Evolutionary conservation across 129 eudicot species (phyloP).

Genomic region (Solidago caesia): DNA sequence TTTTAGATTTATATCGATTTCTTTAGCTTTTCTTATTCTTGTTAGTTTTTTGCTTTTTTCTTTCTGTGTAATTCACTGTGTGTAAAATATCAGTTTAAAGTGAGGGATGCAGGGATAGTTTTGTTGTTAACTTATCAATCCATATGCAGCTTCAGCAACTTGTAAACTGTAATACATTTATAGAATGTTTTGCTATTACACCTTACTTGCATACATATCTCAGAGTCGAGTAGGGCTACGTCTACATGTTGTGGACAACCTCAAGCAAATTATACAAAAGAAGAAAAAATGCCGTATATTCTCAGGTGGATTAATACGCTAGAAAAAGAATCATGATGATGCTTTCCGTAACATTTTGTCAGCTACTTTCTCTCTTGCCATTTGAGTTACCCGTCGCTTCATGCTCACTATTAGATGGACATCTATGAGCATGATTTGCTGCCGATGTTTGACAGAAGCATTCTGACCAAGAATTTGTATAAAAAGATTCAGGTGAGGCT

Average conservation of each 20-base stretch:
- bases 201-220: not conserved
- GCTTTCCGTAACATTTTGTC: constrained; percentile 10
- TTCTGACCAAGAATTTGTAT: constrained; percentile 98
- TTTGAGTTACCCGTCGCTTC: constrained; percentile 24
- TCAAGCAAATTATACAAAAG: not conserved
- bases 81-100: constrained; percentile 31
- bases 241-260: not conserved
- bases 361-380: constrained; percentile 30
- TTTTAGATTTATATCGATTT: not conserved
- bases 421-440: constrained; percentile 66
- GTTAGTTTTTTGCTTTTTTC: not conserved
- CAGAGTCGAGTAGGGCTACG: not conserved
- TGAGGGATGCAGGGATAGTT: constrained; percentile 26
- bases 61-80: constrained; percentile 20
- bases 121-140: not conserved
- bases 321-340: constrained; percentile 20
- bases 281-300: not conserved
- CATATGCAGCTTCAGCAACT: not conserved
- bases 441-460: constrained; percentile 81
- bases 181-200: constrained; percentile 4
- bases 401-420: constrained; percentile 53
- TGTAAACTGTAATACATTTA: constrained; percentile 19
- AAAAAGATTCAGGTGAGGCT: constrained; percentile 78
- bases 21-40: not conserved
- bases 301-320: not conserved